phyloP scores from a whole-genome alignment of 1,139 yeast species.

The Arxiozyma slooffiae region DNA sequence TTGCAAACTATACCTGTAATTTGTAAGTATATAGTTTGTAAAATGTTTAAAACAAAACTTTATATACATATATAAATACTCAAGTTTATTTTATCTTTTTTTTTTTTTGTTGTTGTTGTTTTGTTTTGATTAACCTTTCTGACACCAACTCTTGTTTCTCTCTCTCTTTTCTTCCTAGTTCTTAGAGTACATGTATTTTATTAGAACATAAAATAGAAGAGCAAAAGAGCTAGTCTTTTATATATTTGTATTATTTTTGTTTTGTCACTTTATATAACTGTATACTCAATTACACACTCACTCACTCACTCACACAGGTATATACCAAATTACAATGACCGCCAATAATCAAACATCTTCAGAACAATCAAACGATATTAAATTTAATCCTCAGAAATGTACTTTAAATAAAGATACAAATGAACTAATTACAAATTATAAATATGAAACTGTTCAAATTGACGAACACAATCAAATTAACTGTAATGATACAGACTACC shows the following conservation, averaged over 20 bases:
- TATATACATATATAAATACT: no score
- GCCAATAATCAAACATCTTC: background rate
- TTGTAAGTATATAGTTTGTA: no score
- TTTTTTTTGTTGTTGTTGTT: no score
- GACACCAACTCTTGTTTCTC: no score
- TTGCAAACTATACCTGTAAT: background rate
- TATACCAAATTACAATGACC: background rate
- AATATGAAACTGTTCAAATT: constrained; percentile 58
- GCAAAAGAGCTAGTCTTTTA: no score
- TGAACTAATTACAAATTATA: constrained; percentile 44
- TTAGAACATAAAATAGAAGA: no score
- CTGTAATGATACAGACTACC: constrained; percentile 38
- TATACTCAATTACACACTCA: background rate
- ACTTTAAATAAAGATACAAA: constrained; percentile 4
- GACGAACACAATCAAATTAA: constrained; percentile 18
- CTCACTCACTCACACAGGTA: background rate
- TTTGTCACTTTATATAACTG: background rate
- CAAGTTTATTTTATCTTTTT: no score
- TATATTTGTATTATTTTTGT: background rate
- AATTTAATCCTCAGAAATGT: constrained; percentile 7
- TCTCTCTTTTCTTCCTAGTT: no score
- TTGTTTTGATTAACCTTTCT: no score
- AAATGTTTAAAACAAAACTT: no score
- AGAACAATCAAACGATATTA: background rate
- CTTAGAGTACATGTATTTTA: no score